Percentiles rank a stretch among this genome's conserved stretches.
phyloP scores from a whole-genome alignment of 306 rosid species.

The Hippophae rhamnoides region DNA sequence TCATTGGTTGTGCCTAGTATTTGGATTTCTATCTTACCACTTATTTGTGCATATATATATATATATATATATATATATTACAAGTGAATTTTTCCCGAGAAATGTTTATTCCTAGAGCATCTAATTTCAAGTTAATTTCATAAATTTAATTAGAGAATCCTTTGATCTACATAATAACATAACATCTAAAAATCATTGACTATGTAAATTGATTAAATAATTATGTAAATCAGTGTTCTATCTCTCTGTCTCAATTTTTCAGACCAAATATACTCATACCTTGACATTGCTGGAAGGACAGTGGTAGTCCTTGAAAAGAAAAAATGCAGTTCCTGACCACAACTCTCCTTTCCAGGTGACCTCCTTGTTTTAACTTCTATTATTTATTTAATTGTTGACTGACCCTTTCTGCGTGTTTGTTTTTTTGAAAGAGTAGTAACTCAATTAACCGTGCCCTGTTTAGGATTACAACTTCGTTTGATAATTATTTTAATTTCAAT shows the following conservation, averaged over 20 bases:
- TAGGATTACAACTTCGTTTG: too few species aligned
- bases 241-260: slow-evolving; percentile 27
- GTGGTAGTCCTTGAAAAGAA: slow-evolving; percentile 84
- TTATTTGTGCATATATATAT: not conserved
- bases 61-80: too few species aligned
- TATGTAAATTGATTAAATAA: not conserved
- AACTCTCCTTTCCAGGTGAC: slow-evolving; percentile 80
- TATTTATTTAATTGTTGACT: too few species aligned
- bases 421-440: too few species aligned
- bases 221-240: slow-evolving; percentile 3
- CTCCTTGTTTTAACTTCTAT: too few species aligned
- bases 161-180: slow-evolving; percentile 1
- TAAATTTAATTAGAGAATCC: not conserved
- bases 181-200: slow-evolving; percentile 6
- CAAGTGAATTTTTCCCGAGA: not conserved
- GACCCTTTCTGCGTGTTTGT: too few species aligned
- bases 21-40: not conserved
- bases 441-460: too few species aligned
- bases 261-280: slow-evolving; percentile 80
- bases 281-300: slow-evolving; percentile 87
- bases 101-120: not conserved
- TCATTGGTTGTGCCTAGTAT: not conserved
- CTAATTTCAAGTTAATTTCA: not conserved
- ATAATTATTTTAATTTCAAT: too few species aligned
- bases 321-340: slow-evolving; percentile 84